Evolutionary conservation across 208 protist species (phyloP).

Genomic region (Leptomonas pyrrhocoris): DNA sequence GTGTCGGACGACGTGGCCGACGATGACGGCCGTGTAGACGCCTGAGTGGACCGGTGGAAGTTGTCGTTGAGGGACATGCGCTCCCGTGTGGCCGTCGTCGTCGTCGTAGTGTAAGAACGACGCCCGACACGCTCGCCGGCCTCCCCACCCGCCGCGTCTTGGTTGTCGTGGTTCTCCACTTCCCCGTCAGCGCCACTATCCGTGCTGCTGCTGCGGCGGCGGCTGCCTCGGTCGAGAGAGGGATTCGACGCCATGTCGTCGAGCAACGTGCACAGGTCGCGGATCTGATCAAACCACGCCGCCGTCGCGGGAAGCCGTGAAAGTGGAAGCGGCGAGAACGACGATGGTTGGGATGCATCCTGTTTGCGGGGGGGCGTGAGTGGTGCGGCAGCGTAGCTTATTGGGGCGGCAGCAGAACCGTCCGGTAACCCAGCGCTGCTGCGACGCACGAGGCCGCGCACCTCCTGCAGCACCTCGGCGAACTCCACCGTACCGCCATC

Average conservation of each 20-base stretch:
- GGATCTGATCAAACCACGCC: slow-evolving; percentile 24
- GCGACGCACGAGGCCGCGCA: slow-evolving; percentile 14
- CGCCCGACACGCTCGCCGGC: neutral
- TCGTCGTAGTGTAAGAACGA: slow-evolving; percentile 12
- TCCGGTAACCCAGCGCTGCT: neutral
- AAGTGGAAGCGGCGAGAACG: neutral
- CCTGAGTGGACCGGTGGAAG: neutral
- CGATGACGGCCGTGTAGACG: slow-evolving; percentile 5
- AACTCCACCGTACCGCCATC: slow-evolving; percentile 14
- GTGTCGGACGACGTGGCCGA: slow-evolving; percentile 19
- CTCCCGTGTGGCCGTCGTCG: slow-evolving; percentile 19
- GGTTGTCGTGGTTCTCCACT: neutral
- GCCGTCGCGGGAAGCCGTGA: slow-evolving; percentile 13
- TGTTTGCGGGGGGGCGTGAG: neutral
- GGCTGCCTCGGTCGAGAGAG: neutral
- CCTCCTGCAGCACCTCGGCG: slow-evolving; percentile 23
- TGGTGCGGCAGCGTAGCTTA: neutral
- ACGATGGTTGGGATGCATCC: neutral
- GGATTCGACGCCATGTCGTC: slow-evolving; percentile 16
- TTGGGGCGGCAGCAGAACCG: neutral
- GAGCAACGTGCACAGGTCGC: slow-evolving; percentile 25
- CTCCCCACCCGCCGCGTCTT: neutral
- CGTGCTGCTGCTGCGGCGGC: neutral
- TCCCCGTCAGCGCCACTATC: neutral
- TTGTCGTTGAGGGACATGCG: neutral